Base-by-base conservation (phyloP, 2,329 filamentous ascomycete species). In the Ceratocystis papillata region DNA sequence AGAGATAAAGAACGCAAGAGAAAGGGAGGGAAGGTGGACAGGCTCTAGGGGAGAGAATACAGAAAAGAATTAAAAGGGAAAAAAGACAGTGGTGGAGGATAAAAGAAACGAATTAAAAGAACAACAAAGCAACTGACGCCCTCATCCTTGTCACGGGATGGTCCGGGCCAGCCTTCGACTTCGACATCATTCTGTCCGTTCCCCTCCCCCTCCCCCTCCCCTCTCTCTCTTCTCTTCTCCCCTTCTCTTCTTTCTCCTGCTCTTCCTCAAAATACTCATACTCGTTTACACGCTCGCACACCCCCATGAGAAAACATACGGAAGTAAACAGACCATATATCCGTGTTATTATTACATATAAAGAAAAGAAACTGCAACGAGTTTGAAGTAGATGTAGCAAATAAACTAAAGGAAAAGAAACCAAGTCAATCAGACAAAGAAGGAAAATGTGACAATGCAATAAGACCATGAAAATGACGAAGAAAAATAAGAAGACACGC, bases 381-480 rank as follows among this genome's bases (percentile, higher is more conserved):
- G 20, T 25, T 8, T n/a, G 15, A 59, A 59, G 8, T 59, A 59
- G n/a, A 59, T 59, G 15, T 59, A 37, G 10, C 20, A 44, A 22
- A 62, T 33, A 46, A 28, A n/a, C 33, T 5, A 45, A 62, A 63
- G 45, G 15, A 53, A 28, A 22, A n/a, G 46, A 41, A 41, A 55
- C 10, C 25, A 44, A 41, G 37, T 41, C 10, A 41, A 37, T 25
- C 50, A 33, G 46, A 22, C 17, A 64, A 22, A 15, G 33, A 20
- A 64, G 33, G 44, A 45, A 55, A 64, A 62, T 62, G 37, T 25
- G 59, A 45, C 8, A 10, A 62, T 44, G 59, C 30, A 62, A 6
- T 50, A 41, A 62, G 25, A 62, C 59, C 41, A 25, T 62, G 59
- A 28, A 64, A 45, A 60, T 62, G 22, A 33, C 33, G 44, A 67